Evolutionary conservation across 495 filamentous ascomycete genomes (phyloP), one percentile per base, ranked within the genome.

Genomic region (Xeromyces bisporus): DNA sequence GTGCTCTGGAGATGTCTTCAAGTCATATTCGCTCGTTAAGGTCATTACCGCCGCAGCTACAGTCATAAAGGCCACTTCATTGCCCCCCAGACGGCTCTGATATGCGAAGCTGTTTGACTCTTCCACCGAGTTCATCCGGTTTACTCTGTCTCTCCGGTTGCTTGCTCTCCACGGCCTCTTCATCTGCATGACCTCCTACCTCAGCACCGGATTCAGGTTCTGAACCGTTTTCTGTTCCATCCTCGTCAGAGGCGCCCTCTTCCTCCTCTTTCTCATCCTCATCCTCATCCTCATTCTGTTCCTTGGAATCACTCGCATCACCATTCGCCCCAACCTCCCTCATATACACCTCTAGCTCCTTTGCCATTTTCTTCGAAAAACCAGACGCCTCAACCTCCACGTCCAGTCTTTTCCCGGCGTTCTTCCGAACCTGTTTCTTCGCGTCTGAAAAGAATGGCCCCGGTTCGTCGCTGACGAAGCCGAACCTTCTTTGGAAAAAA

Each of bases 281-380:
- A 7, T 73, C 67, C 0, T 56, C 55, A 0, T 50, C 46, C 2
- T 47, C 45, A 5, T 48, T 47, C 6, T 42, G 39, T 16, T 43
- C 42, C 27, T 43, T 34, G 28, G 43, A 28, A n/a, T 34, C 47
- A n/a, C 55, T 61, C 0, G 44, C 62, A 39, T 71, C 72, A 1
- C 62, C 67, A 38, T 73, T 66, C 3, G 64, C 68, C 12, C 71
- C 73, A 14, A 75, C 67, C 17, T 73, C 76, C 39, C 73, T 71
- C 66, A 94, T 91, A 46, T 91, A 93, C 4, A 69, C 69, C 43
- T 93, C 87, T 14, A 96, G 56, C 36, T 96, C 89, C 44, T 83
- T 89, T 10, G 79, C 78, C 71, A 89, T 89, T 65, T 93, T 96
- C 56, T 73, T 86, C 10, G 83, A 91, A 51, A 94, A 94, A 0